These are phyloP conservation scores for Verticillium nonalfalfae DNA, from an alignment of 2,329 filamentous ascomycete genomes.

Conservation along the genomic window DNA sequence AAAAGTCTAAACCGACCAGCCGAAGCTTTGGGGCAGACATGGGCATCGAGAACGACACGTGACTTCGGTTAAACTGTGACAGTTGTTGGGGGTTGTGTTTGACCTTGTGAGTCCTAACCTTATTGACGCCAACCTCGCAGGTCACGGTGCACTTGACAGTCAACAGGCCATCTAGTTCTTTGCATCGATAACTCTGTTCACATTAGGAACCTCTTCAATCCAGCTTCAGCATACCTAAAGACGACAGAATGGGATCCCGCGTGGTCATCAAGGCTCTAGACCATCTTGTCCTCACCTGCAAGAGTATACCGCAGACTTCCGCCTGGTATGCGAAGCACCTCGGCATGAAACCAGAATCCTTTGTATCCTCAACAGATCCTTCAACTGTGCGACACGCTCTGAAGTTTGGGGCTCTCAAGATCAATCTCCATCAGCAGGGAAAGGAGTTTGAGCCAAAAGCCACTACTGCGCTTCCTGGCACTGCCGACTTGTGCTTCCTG, in stretches of 20 bases:
- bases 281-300: conserved; percentile 55
- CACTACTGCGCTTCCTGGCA: conserved; percentile 43
- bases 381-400: conserved; percentile 41
- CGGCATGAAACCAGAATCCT: conserved; percentile 50
- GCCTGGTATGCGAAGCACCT: conserved; percentile 49
- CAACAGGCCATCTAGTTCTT: too few relatives aligned
- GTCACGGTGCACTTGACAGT: too few relatives aligned
- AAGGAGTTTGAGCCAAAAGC: conserved; percentile 57
- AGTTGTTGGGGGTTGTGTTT: too few relatives aligned
- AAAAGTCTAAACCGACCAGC: too few relatives aligned
- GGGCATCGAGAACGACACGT: too few relatives aligned
- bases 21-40: too few relatives aligned
- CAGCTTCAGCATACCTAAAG: too few relatives aligned
- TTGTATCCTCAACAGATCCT: conserved; percentile 31
- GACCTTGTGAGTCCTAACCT: too few relatives aligned
- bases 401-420: conserved; percentile 51
- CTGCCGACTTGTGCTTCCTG: conserved; percentile 54
- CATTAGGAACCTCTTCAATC: too few relatives aligned
- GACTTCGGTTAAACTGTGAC: too few relatives aligned
- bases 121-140: too few relatives aligned
- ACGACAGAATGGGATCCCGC: neutral
- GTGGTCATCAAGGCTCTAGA: conserved; percentile 41
- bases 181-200: too few relatives aligned
- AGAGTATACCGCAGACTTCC: conserved; percentile 39
- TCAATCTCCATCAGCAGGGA: conserved; percentile 53